Percentiles rank a stretch among this genome's conserved stretches.
Evolutionary conservation across 2,329 filamentous ascomycete species (phyloP).

Genomic region (Rutstroemia sp.): DNA sequence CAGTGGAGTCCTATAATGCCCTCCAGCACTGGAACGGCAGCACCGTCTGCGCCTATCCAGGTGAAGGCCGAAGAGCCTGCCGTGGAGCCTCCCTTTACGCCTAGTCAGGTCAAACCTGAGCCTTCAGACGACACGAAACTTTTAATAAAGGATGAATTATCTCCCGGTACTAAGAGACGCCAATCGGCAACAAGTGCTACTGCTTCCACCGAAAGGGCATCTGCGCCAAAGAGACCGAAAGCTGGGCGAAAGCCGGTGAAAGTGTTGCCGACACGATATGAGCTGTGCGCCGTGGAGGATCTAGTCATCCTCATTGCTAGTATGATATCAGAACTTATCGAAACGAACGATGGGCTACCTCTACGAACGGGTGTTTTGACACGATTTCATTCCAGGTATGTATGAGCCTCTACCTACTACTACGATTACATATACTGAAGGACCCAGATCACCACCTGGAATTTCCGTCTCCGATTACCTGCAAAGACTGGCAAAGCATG

Average conservation of each 20-base stretch:
- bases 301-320: constrained; percentile 86
- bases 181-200: constrained; percentile 16
- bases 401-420: background rate
- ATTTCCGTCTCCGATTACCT: constrained; percentile 95
- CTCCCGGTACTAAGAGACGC: constrained; percentile 30
- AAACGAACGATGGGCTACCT: constrained; percentile 83
- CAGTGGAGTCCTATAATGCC: constrained; percentile 27
- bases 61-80: constrained; percentile 1
- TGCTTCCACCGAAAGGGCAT: constrained; percentile 1
- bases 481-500: constrained; percentile 85
- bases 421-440: background rate
- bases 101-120: background rate
- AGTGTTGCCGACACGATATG: constrained; percentile 65
- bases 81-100: background rate
- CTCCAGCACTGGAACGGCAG: constrained; percentile 13
- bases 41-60: constrained; percentile 3
- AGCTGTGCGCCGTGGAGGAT: constrained; percentile 74
- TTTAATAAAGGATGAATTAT: constrained; percentile 23
- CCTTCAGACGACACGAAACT: constrained; percentile 18
- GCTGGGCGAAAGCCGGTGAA: constrained; percentile 46
- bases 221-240: constrained; percentile 43
- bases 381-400: constrained; percentile 84
- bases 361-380: constrained; percentile 81
- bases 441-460: constrained; percentile 56
- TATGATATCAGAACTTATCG: constrained; percentile 92